These are phyloP conservation scores for Caloboletus inedulis DNA, from an alignment of 1,284 basidiomycete genomes.

Conservation along the genomic window DNA sequence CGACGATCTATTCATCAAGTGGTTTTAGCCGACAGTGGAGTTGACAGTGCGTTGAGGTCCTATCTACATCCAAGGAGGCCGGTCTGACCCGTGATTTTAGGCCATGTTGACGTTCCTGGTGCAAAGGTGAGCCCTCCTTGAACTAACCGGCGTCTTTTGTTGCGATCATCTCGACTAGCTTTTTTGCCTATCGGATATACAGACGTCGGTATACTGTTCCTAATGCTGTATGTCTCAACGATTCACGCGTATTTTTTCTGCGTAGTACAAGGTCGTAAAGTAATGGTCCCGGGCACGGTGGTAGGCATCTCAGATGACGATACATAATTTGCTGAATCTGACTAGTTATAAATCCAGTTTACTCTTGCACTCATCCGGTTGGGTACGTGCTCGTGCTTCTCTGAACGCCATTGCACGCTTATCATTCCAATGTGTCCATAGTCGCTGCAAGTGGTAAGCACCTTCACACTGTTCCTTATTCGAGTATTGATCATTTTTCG, in stretches of 20 bases:
- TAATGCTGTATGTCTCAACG: neutral
- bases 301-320: conserved; percentile 4
- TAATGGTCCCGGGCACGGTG: conserved; percentile 18
- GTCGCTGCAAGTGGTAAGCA: conserved; percentile 23
- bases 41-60: conserved; percentile 17
- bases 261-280: conserved; percentile 19
- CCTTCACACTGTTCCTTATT: neutral
- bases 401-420: neutral
- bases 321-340: neutral
- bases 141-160: no score
- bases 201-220: conserved; percentile 14
- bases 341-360: conserved; percentile 10
- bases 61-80: neutral
- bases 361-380: conserved; percentile 19
- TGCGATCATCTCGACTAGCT: conserved; percentile 12
- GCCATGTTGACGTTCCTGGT: conserved; percentile 26
- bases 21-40: conserved; percentile 15
- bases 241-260: neutral
- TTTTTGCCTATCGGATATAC: conserved; percentile 27
- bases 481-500: neutral
- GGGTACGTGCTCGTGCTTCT: conserved; percentile 12
- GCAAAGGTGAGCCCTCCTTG: conserved; percentile 11
- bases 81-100: conserved; percentile 11
- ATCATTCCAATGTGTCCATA: neutral
- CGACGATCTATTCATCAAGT: neutral